phyloP scores from a whole-genome alignment of 2,329 filamentous ascomycete genomes.

The Elsinoe australis region DNA sequence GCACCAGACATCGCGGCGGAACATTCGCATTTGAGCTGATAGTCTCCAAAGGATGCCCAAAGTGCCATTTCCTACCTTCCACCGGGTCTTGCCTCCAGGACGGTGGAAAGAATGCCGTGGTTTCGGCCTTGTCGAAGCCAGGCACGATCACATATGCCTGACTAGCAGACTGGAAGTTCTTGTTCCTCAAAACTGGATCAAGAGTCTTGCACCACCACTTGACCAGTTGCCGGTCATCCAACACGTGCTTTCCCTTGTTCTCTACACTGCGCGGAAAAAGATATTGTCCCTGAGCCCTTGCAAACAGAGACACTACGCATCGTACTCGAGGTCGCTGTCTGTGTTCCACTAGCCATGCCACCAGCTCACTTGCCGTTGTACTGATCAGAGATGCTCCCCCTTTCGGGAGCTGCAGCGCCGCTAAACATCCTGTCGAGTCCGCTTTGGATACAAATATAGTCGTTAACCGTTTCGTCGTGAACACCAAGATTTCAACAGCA shows the following conservation, averaged over 20 bases:
- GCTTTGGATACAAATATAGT: slow-evolving; percentile 95
- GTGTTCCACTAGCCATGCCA: slow-evolving; percentile 64
- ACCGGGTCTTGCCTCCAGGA: slow-evolving; percentile 35
- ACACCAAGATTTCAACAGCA: slow-evolving; percentile 81
- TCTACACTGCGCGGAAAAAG: slow-evolving; percentile 88
- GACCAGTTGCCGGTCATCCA: slow-evolving; percentile 82
- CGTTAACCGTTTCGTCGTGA: slow-evolving; percentile 67
- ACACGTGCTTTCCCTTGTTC: slow-evolving; percentile 76
- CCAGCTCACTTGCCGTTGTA: slow-evolving; percentile 64
- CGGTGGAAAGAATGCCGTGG: slow-evolving; percentile 65
- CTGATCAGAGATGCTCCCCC: slow-evolving; percentile 66
- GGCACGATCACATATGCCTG: slow-evolving; percentile 81
- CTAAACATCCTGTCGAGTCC: slow-evolving; percentile 85
- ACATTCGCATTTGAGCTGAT: slow-evolving; percentile 57
- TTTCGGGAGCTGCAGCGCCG: slow-evolving; percentile 53
- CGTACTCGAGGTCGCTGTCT: slow-evolving; percentile 57
- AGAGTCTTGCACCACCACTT: slow-evolving; percentile 93
- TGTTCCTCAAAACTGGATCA: slow-evolving; percentile 57
- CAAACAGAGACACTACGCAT: slow-evolving; percentile 81
- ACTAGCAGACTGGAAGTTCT: slow-evolving; percentile 33
- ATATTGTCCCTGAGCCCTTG: slow-evolving; percentile 85
- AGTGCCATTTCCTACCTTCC: slow-evolving; percentile 40
- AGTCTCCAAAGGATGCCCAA: slow-evolving; percentile 65
- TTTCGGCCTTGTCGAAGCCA: slow-evolving; percentile 75
- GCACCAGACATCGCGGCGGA: slow-evolving; percentile 74